These are phyloP conservation scores for Cairneyella variabilis DNA, from an alignment of 495 filamentous ascomycete species.

Conservation along the genomic window DNA sequence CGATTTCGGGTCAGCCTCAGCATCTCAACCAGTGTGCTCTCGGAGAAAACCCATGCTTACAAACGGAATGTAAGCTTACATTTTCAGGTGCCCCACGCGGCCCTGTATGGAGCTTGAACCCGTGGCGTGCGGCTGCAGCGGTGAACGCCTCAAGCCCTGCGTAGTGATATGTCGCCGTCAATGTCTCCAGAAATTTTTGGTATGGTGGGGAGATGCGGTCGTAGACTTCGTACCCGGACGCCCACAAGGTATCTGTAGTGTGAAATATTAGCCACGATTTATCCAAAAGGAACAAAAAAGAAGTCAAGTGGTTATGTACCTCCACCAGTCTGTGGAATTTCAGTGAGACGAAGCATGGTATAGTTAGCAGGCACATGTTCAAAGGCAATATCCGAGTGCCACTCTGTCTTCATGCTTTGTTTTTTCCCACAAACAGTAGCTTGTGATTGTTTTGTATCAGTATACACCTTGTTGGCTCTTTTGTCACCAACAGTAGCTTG, in stretches of 20 bases:
- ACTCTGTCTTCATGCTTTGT: conserved; percentile 43
- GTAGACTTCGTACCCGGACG: conserved; percentile 74
- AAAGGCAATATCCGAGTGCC: conserved; percentile 70
- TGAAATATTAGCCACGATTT: not conserved
- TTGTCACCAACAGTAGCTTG: no score
- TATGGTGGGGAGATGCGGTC: conserved; percentile 65
- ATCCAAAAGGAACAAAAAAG: not conserved
- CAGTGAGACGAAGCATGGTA: conserved; percentile 53
- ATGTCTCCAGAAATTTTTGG: conserved; percentile 60
- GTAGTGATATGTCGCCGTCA: conserved; percentile 57
- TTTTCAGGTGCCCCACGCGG: conserved; percentile 67
- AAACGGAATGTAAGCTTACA: conserved; percentile 31
- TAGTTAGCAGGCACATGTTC: conserved; percentile 67
- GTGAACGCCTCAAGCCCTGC: conserved; percentile 54
- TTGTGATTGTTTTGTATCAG: no score
- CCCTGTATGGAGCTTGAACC: conserved; percentile 51
- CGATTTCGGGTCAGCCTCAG: conserved; percentile 65
- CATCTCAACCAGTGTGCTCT: not conserved
- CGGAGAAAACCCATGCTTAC: not conserved
- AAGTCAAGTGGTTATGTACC: conserved; percentile 34
- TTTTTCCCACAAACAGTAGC: no score
- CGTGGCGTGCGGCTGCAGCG: conserved; percentile 48
- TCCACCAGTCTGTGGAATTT: conserved; percentile 65
- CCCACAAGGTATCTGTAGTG: conserved; percentile 56
- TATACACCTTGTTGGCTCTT: no score